Conservation (phyloP, 2,329 filamentous ascomycete species). For the Sporothrix brasiliensis region DNA sequence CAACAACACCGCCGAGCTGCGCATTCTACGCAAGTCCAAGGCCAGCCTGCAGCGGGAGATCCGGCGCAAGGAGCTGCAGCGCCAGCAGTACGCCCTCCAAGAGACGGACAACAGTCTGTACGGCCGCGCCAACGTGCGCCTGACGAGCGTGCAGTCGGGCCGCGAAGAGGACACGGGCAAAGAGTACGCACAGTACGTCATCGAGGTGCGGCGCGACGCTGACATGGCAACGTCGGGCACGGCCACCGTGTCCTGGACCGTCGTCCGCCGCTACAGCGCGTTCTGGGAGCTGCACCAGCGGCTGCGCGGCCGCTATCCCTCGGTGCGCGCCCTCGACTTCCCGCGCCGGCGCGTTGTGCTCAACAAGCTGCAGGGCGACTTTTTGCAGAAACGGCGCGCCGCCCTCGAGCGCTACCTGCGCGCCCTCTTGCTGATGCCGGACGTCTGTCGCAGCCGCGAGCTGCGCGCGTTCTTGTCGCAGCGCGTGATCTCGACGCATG, state of each 20-base stretch:
- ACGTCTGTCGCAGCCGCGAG: constrained; percentile 92
- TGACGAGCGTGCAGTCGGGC: constrained; percentile 90
- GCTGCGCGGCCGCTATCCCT: constrained; percentile 80
- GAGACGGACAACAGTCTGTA: constrained; percentile 98
- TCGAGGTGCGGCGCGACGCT: constrained; percentile 74
- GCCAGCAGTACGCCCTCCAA: constrained; percentile 95
- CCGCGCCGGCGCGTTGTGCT: constrained; percentile 89
- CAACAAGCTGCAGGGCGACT: constrained; percentile 95
- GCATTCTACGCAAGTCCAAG: constrained; percentile 91
- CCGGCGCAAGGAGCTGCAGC: constrained; percentile 88
- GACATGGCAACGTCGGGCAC: not conserved
- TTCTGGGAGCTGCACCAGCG: constrained; percentile 95
- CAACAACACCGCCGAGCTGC: constrained; percentile 90
- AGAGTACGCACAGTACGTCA: constrained; percentile 89
- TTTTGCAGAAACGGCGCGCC: constrained; percentile 81
- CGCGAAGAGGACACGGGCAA: constrained; percentile 77
- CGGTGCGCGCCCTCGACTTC: constrained; percentile 87
- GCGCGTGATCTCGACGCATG: constrained; percentile 62
- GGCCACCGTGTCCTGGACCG: constrained; percentile 70
- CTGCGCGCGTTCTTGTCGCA: constrained; percentile 91
- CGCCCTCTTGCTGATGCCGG: constrained; percentile 80
- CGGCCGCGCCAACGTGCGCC: constrained; percentile 83
- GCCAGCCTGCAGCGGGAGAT: constrained; percentile 91
- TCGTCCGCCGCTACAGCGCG: constrained; percentile 93
- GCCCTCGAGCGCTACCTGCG: constrained; percentile 84